Base-by-base conservation (phyloP, 2,329 filamentous ascomycete species). In the Exophiala lecanii-corni region DNA sequence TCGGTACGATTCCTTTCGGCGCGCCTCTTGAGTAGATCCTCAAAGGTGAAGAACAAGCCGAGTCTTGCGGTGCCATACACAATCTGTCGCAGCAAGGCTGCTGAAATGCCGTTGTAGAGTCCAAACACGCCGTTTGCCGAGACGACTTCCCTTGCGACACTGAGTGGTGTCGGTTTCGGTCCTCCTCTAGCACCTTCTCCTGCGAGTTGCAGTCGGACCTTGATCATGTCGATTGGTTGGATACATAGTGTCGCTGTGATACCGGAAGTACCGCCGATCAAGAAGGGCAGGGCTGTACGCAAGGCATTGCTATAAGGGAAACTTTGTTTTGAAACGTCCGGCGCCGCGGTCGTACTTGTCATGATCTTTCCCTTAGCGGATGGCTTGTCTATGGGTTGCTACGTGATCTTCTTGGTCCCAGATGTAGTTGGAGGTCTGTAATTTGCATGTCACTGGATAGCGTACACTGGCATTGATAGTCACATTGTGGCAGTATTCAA, bases 151-250 rank as follows among this genome's bases (percentile, higher is more conserved):
- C 79, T 78, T 23, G 91, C 85, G 41, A 98, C 79, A 13, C 82
- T 79, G 6, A 95, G 58, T 0, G 91, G 84, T 0, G 84, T 86
- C 1, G 92, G 82, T 57, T 86, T 89, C 6, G 12, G 7, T 6
- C 23, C 23, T 6, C 23, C 23, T 26, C 23, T 26, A 17, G 89
- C 86, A 0, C 89, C 88, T 2, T 26, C 26, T 6, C 23, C 23
- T 4, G 89, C 89, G 23, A 98, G 81, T 67, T 98, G 91, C 55
- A 98, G 81, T 52, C 91, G 86, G 45, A 97, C 92, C 67, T 98
- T 97, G 68, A 98, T 79, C 92, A 98, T 97, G 71, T 98, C 91
- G 59, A 96, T 83, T 36, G 91, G 91, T 60, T 97, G 91, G 62
- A 97, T 89, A 54, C 89, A 84, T 0, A 77, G 80, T 5, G 91